phyloP scores from a whole-genome alignment of 306 rosid genomes.

The Lathyrus tuberosus region DNA sequence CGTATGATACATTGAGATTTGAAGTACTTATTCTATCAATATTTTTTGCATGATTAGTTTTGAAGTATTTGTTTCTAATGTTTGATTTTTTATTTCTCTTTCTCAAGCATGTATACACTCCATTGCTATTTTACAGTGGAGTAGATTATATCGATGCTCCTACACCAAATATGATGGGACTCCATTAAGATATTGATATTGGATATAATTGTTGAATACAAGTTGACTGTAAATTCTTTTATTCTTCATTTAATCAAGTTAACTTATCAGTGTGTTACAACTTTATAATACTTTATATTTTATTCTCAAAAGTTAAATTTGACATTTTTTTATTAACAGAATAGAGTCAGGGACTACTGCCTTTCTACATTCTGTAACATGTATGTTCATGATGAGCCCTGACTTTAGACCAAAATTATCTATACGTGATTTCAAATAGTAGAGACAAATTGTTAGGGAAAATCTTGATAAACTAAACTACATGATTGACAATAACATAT shows the following conservation, averaged over 20 bases:
- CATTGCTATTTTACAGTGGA: slow-evolving; percentile 98
- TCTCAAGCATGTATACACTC: slow-evolving; percentile 97
- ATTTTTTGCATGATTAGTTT: no score
- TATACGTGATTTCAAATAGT: slow-evolving; percentile 24
- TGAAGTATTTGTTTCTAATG: slow-evolving; percentile 47
- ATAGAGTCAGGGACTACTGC: not conserved
- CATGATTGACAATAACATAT: slow-evolving; percentile 13
- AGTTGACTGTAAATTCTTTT: slow-evolving; percentile 1
- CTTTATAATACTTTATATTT: not conserved
- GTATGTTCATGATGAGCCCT: slow-evolving; percentile 1
- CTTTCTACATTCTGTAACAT: not conserved
- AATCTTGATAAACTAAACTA: slow-evolving; percentile 11
- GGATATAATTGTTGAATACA: slow-evolving; percentile 23
- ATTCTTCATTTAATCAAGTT: slow-evolving; percentile 23
- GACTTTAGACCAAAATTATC: slow-evolving; percentile 15
- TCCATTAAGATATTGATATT: slow-evolving; percentile 91
- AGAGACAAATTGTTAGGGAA: slow-evolving; percentile 13
- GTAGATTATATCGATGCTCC: slow-evolving; percentile 99
- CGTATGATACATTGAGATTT: no score
- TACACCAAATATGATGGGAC: slow-evolving; percentile 99
- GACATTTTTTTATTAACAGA: slow-evolving; percentile 16
- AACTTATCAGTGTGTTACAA: slow-evolving; percentile 4
- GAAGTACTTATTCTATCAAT: no score
- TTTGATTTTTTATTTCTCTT: slow-evolving; percentile 44
- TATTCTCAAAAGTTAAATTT: slow-evolving; percentile 10